Evolutionary conservation across 805 yeast species (phyloP), one percentile per base, ranked within the genome.

Genomic region (Metschnikowia borealis): DNA sequence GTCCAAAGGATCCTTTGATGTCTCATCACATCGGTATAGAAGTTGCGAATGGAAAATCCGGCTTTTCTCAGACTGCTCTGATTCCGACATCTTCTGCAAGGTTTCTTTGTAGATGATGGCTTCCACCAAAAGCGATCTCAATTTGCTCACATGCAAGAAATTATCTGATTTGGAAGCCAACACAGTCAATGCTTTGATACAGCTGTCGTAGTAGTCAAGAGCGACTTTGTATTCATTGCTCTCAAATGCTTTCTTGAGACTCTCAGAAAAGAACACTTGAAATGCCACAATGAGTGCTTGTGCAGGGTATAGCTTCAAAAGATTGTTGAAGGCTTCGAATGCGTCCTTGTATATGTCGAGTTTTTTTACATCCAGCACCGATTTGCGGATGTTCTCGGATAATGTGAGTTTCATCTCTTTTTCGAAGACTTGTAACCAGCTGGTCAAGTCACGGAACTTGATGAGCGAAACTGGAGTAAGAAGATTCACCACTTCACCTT

Each of bases 71-170:
- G 54, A 23, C 3, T 42, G 0, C 46, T 48, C 13, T 60, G 5
- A 49, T 33, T 14, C 52, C 40, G 2, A 46, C 36, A 33, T 48
- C 15, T 15, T 72, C 0, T 44, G 38, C 1, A 77, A 34, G 0
- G 79, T 69, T 36, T 79, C 78, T 26, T 71, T 61, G 38, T 82
- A 85, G 53, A 87, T 89, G 5, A 85, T 74, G 5, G 79, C 52
- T 54, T 89, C 96, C 23, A 87, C 78, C 11, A 87, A 72, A n/a
- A 88, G 58, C 10, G 79, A 73, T 59, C 87, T 89, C 20, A 75
- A 54, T 50, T 81, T 82, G 46, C 82, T 67, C 13, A 60, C 59
- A 5, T 74, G 44, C 0, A 54, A 20, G 0, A 61, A 37, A 13
- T 75, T 65, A 0, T 58, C 57, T 1, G 52, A 41, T 3, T 33